Conservation (phyloP, 306 rosid genomes). For the Casuarina glauca region DNA sequence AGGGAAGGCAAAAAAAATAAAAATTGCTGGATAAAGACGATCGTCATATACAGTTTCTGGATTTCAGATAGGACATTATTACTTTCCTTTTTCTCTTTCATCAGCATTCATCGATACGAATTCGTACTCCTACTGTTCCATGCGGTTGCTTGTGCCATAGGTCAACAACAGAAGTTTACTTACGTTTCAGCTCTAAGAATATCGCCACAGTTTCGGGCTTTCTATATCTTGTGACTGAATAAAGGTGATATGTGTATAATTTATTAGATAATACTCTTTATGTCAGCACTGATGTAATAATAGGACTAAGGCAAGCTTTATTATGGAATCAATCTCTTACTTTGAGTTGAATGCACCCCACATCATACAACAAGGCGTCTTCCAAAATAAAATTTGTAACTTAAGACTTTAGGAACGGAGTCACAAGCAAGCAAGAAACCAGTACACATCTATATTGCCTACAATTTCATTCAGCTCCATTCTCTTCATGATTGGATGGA, state of each 20-base stretch:
- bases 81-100: too few relatives aligned
- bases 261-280: not conserved
- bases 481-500: not conserved
- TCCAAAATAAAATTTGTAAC: not conserved
- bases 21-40: too few relatives aligned
- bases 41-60: too few relatives aligned
- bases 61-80: not conserved
- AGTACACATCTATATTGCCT: not conserved
- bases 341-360: constrained; percentile 29
- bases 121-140: not conserved
- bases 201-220: constrained; percentile 1
- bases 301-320: not conserved
- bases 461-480: too few relatives aligned
- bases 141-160: constrained; percentile 39
- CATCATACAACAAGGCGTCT: not conserved
- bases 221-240: constrained; percentile 33
- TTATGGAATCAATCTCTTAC: constrained; percentile 30
- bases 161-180: constrained; percentile 24
- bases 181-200: not conserved
- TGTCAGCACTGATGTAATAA: too few relatives aligned
- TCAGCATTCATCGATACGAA: not conserved
- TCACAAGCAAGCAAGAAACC: constrained; percentile 1
- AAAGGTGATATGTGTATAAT: constrained; percentile 27
- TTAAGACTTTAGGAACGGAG: not conserved
- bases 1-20: too few relatives aligned